Evolutionary conservation across 1,284 basidiomycete genomes (phyloP).

Genomic region (Cryptococcus hybrid): DNA sequence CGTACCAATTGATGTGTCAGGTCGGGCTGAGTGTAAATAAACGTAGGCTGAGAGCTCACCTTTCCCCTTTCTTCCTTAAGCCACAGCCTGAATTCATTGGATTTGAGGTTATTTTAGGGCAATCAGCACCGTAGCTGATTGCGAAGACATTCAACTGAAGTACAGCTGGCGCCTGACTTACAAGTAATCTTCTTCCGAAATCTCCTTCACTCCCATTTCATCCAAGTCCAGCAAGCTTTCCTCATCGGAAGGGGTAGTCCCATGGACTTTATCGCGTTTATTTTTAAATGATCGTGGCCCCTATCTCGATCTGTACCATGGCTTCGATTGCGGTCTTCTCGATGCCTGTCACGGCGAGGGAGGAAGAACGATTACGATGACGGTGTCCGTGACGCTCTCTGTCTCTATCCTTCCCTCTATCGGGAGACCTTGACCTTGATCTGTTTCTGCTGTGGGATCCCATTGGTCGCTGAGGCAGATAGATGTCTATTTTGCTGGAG

Average conservation of each 20-base stretch:
- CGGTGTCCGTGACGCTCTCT: neutral
- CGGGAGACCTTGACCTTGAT: constrained; percentile 2
- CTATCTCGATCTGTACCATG: constrained; percentile 4
- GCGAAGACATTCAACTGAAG: neutral
- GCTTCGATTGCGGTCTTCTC: neutral
- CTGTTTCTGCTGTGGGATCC: neutral
- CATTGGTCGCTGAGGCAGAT: too few relatives aligned
- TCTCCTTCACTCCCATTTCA: constrained; percentile 36
- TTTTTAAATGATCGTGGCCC: constrained; percentile 3
- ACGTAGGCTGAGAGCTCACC: constrained; percentile 10
- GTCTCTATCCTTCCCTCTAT: neutral
- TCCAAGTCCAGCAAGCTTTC: constrained; percentile 36
- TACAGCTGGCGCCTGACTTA: constrained; percentile 18
- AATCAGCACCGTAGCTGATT: neutral
- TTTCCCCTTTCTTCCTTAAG: constrained; percentile 33
- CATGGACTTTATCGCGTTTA: neutral
- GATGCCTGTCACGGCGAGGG: neutral
- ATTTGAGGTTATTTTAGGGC: constrained; percentile 20
- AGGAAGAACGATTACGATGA: neutral
- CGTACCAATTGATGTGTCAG: neutral
- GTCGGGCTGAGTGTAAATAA: neutral
- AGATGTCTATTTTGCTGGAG: too few relatives aligned
- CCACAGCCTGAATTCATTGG: constrained; percentile 40
- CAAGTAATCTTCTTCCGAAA: constrained; percentile 48
- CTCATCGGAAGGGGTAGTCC: constrained; percentile 17